Percentiles rank a stretch among this genome's conserved stretches.
Conservation (phyloP, 352 stramenopile genomes). For the Nothophytophthora sp. region DNA sequence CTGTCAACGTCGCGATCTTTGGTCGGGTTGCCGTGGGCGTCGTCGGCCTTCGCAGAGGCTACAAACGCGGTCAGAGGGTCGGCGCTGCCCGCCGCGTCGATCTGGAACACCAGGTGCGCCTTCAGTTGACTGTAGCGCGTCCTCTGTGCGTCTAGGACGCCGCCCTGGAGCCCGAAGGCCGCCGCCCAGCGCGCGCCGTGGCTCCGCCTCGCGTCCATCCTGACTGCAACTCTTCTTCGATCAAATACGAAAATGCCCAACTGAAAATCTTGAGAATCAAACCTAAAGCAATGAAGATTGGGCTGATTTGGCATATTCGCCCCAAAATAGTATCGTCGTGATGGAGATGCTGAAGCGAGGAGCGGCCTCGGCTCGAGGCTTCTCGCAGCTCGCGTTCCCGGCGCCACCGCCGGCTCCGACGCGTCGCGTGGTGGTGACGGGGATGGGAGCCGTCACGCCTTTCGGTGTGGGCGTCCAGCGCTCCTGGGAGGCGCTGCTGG, state of each 20-base stretch:
- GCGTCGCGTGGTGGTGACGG: conserved; percentile 92
- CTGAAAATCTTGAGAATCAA: too few species aligned
- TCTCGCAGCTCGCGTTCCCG: conserved; percentile 70
- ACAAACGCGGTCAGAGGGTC: conserved; percentile 50
- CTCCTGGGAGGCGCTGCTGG: conserved; percentile 84
- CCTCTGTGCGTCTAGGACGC: conserved; percentile 22
- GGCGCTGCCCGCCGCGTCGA: conserved; percentile 46
- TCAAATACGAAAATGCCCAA: too few species aligned
- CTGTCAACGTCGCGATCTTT: conserved; percentile 6
- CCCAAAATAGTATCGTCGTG: too few species aligned
- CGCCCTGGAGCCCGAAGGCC: conserved; percentile 23
- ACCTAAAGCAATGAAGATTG: too few species aligned
- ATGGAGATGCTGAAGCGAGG: conserved; percentile 1
- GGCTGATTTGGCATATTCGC: too few species aligned
- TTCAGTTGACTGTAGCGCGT: conserved; percentile 59
- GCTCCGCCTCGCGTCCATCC: conserved; percentile 6
- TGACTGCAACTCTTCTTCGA: neutral
- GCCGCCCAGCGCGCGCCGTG: conserved; percentile 17
- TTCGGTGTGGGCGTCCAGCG: conserved; percentile 85
- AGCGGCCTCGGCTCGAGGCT: conserved; percentile 24
- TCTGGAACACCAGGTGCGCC: conserved; percentile 63
- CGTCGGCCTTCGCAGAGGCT: conserved; percentile 1
- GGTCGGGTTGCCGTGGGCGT: too few species aligned
- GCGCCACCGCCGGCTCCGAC: conserved; percentile 54
- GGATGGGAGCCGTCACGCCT: conserved; percentile 90